A percentile compares a stretch with the other conserved stretches of the same genome.
Conservation (phyloP, 805 yeast genomes). For the Cyberlindnera xylosilytica region DNA sequence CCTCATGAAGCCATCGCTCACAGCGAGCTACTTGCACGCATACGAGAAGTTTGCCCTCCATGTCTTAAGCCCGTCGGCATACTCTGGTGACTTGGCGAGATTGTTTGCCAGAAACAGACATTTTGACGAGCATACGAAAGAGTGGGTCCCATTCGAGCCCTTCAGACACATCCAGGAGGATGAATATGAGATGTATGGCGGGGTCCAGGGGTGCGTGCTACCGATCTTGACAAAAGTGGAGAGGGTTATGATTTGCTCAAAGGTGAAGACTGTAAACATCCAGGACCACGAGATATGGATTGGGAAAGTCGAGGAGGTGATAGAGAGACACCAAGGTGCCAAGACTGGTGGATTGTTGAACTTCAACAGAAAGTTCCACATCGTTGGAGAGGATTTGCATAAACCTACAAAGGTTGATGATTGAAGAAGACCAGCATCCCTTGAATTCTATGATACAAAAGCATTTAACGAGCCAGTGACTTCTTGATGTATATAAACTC, state of each 20-base stretch:
- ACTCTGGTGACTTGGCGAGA: slow-evolving; percentile 58
- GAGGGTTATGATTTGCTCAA: slow-evolving; percentile 59
- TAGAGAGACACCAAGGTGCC: slow-evolving; percentile 31
- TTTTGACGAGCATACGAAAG: slow-evolving; percentile 28
- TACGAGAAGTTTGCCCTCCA: slow-evolving; percentile 67
- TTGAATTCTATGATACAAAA: no score
- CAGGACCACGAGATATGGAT: slow-evolving; percentile 93
- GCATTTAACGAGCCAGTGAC: no score
- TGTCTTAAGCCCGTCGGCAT: slow-evolving; percentile 57
- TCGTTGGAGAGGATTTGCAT: slow-evolving; percentile 33
- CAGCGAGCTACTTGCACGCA: slow-evolving; percentile 64
- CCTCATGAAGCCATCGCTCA: slow-evolving; percentile 79
- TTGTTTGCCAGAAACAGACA: slow-evolving; percentile 57
- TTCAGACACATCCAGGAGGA: slow-evolving; percentile 40
- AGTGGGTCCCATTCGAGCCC: slow-evolving; percentile 37
- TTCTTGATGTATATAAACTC: no score
- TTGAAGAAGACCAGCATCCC: background rate
- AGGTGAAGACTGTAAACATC: slow-evolving; percentile 48
- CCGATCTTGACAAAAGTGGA: slow-evolving; percentile 62
- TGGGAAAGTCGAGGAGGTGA: slow-evolving; percentile 65
- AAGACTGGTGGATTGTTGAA: slow-evolving; percentile 65
- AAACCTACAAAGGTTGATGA: background rate
- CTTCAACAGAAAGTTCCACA: slow-evolving; percentile 60
- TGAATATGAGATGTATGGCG: slow-evolving; percentile 33
- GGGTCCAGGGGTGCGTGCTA: slow-evolving; percentile 19